A percentile compares a stretch with the other conserved stretches of the same genome.
These are phyloP conservation scores for Globisporangium perplexum DNA, from an alignment of 352 stramenopile genomes.

Conservation along the genomic window DNA sequence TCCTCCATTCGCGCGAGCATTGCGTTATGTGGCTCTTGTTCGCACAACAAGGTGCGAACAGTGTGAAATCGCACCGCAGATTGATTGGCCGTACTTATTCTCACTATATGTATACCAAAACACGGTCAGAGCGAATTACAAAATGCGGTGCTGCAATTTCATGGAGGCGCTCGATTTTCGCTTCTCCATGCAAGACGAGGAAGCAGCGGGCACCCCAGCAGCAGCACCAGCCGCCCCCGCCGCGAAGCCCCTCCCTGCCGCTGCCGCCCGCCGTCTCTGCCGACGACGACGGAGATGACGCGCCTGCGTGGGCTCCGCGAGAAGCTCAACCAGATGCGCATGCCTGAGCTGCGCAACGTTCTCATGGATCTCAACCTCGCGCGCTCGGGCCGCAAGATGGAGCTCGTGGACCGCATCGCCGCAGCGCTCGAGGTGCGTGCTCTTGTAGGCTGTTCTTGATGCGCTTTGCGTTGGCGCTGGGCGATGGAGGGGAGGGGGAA, in stretches of 20 bases:
- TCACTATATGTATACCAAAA: neutral
- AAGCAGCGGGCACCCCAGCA: conserved; percentile 13
- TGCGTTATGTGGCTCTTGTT: neutral
- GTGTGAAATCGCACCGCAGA: no score
- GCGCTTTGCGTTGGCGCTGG: neutral
- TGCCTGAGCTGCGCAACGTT: conserved; percentile 73
- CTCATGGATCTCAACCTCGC: conserved; percentile 61
- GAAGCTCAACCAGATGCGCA: conserved; percentile 49
- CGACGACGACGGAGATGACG: conserved; percentile 5
- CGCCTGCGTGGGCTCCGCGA: conserved; percentile 41
- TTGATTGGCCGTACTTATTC: no score
- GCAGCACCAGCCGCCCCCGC: neutral
- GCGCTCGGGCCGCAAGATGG: conserved; percentile 67
- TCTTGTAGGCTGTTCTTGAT: neutral
- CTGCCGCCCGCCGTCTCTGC: no score
- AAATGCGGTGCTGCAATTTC: neutral
- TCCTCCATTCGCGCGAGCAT: no score
- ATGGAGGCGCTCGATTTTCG: neutral
- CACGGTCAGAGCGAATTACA: neutral
- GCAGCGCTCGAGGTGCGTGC: conserved; percentile 44
- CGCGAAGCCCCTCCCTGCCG: no score
- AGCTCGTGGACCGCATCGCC: conserved; percentile 75
- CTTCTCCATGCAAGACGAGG: conserved; percentile 11
- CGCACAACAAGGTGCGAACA: conserved; percentile 18
- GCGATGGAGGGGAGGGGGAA: neutral